Conservation (phyloP, 495 filamentous ascomycete genomes). For the Penicillium samsonianum region DNA sequence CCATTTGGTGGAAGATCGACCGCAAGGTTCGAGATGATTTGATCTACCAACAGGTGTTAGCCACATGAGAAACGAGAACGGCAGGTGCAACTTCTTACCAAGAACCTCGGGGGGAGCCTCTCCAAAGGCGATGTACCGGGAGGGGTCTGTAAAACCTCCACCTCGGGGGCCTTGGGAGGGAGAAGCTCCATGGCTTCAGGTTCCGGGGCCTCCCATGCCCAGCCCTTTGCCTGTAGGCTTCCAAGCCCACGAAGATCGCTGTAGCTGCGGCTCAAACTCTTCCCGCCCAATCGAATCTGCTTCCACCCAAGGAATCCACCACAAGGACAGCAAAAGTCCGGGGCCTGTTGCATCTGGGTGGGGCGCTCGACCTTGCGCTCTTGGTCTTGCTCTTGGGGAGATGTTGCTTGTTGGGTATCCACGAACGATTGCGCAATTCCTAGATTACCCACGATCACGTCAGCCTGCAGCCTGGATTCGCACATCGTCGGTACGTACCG, state of each 20-base stretch:
- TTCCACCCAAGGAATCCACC: constrained; percentile 74
- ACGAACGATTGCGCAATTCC: constrained; percentile 73
- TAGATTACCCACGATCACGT: constrained; percentile 23
- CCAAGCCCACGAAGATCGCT: constrained; percentile 62
- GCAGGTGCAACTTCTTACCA: constrained; percentile 52
- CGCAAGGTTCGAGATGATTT: constrained; percentile 74
- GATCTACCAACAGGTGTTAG: constrained; percentile 52
- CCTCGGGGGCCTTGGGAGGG: constrained; percentile 30
- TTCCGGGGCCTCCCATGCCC: constrained; percentile 55
- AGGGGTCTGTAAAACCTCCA: constrained; percentile 29
- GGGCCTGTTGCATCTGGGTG: constrained; percentile 46
- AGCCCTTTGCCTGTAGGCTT: constrained; percentile 47
- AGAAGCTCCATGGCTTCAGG: constrained; percentile 19
- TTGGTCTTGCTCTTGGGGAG: constrained; percentile 36
- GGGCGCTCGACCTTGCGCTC: constrained; percentile 41
- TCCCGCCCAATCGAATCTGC: constrained; percentile 64
- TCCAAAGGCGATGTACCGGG: constrained; percentile 56
- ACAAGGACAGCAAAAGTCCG: constrained; percentile 68
- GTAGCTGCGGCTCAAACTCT: constrained; percentile 70
- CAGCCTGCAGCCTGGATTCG: constrained; percentile 1
- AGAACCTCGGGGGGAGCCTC: constrained; percentile 67
- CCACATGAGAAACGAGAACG: constrained; percentile 13
- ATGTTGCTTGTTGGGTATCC: constrained; percentile 62
- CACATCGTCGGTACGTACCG: constrained; percentile 31
- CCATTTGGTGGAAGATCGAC: constrained; percentile 78